Percentiles rank a stretch among this genome's conserved stretches.
These are phyloP conservation scores for Rhazya stricta DNA, from an alignment of 257 asterid species.

Conservation along the genomic window DNA sequence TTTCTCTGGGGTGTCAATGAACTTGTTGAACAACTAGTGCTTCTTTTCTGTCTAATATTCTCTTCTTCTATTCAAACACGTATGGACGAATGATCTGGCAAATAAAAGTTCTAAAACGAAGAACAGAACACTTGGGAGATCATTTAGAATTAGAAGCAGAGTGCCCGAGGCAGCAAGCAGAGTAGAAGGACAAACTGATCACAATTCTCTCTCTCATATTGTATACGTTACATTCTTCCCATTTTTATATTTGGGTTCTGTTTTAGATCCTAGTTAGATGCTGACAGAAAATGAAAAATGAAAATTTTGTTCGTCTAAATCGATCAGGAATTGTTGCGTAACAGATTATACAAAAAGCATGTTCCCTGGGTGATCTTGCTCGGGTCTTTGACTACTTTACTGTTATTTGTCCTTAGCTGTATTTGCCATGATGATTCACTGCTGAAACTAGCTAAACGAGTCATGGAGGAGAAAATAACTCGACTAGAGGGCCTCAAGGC, in stretches of 20 bases:
- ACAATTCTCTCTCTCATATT: not conserved
- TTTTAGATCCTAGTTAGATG: not conserved
- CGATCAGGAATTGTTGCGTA: not conserved
- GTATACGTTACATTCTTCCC: not conserved
- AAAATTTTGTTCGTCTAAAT: not conserved
- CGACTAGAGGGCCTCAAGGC: conserved; percentile 29
- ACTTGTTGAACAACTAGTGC: not conserved
- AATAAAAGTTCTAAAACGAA: not conserved
- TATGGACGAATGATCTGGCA: not conserved
- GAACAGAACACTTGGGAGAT: not conserved
- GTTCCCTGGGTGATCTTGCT: not conserved
- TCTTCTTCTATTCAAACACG: not conserved
- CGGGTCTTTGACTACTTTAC: not conserved
- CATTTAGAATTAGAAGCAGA: not conserved
- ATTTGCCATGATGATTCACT: not conserved
- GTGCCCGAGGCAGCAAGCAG: not conserved
- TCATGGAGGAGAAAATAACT: conserved; percentile 27
- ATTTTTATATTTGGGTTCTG: not conserved
- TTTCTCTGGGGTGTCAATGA: not conserved
- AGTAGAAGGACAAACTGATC: not conserved
- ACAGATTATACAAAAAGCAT: not conserved
- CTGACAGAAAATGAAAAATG: not conserved
- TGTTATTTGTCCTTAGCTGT: not conserved
- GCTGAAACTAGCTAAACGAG: not conserved
- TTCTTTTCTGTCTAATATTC: not conserved